A percentile compares a stretch with the other conserved stretches of the same genome.
These are phyloP conservation scores for Metarhizium brunneum DNA, from an alignment of 2,329 filamentous ascomycete species.

Conservation along the genomic window DNA sequence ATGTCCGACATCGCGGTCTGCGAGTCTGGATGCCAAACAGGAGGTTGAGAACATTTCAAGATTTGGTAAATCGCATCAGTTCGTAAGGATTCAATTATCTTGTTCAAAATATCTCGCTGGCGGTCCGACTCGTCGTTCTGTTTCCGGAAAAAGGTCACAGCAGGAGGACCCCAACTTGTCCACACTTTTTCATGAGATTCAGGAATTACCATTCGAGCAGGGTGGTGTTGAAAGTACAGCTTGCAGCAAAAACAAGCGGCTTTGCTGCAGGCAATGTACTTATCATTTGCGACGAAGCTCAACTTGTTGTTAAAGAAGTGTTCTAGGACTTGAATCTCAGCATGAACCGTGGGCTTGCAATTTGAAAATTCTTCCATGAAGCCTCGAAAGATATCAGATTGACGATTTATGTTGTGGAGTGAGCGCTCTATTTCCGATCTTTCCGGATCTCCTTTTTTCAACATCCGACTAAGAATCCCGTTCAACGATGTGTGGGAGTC, in stretches of 20 bases:
- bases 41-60: conserved; percentile 2
- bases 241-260: conserved; percentile 37
- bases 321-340: conserved; percentile 36
- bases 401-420: neutral
- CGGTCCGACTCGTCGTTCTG: neutral
- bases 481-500: conserved; percentile 20
- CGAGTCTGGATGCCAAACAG: conserved; percentile 2
- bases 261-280: conserved; percentile 39
- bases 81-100: conserved; percentile 1
- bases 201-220: conserved; percentile 8
- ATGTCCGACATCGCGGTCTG: conserved; percentile 2
- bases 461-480: conserved; percentile 25
- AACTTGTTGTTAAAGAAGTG: conserved; percentile 25
- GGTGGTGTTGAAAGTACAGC: conserved; percentile 29
- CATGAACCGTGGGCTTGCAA: conserved; percentile 19
- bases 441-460: neutral
- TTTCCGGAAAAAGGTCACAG: neutral
- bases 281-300: conserved; percentile 26
- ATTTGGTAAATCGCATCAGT: conserved; percentile 1
- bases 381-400: neutral
- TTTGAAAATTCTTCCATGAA: neutral
- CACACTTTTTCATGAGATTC: conserved; percentile 5
- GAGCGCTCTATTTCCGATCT: neutral
- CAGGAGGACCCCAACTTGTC: conserved; percentile 4
- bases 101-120: conserved; percentile 6